Evolutionary conservation across 805 yeast species (phyloP).

Genomic region (Metahyphopichia silvanorum): DNA sequence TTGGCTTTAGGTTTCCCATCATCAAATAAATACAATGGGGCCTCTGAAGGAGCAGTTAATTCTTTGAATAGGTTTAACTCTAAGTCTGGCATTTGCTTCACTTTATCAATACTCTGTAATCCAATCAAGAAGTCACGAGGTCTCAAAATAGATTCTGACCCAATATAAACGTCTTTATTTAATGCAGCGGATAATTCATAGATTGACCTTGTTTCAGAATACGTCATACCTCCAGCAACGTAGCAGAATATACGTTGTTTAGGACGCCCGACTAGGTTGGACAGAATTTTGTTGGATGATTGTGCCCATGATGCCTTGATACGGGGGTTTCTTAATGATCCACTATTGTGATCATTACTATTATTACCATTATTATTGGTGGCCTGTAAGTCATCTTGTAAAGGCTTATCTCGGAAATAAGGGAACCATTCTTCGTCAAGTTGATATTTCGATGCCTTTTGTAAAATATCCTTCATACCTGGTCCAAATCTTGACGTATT

Average conservation of each 20-base stretch:
- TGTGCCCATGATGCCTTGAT: slow-evolving; percentile 79
- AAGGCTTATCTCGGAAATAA: slow-evolving; percentile 71
- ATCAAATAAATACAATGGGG: slow-evolving; percentile 45
- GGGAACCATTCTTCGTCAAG: slow-evolving; percentile 66
- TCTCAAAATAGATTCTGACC: slow-evolving; percentile 71
- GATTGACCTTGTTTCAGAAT: slow-evolving; percentile 73
- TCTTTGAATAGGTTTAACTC: slow-evolving; percentile 32
- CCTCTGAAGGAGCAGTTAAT: slow-evolving; percentile 25
- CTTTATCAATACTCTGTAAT: slow-evolving; percentile 36
- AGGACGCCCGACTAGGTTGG: slow-evolving; percentile 10
- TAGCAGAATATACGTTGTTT: slow-evolving; percentile 75
- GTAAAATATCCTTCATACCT: slow-evolving; percentile 58
- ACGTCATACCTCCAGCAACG: slow-evolving; percentile 87
- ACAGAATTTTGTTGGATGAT: slow-evolving; percentile 15
- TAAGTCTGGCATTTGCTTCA: slow-evolving; percentile 39
- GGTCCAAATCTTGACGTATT: slow-evolving; percentile 74
- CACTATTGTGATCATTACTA: slow-evolving; percentile 1
- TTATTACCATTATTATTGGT: slow-evolving; percentile 4
- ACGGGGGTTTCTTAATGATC: slow-evolving; percentile 64
- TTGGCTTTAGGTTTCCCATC: slow-evolving; percentile 16
- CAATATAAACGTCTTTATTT: slow-evolving; percentile 74
- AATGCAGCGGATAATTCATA: slow-evolving; percentile 62
- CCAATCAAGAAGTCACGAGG: slow-evolving; percentile 49
- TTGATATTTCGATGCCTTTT: slow-evolving; percentile 46
- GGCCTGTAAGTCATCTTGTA: slow-evolving; percentile 41